Conservation (phyloP, 768 basidiomycete species). For the Suillus bovinus region DNA sequence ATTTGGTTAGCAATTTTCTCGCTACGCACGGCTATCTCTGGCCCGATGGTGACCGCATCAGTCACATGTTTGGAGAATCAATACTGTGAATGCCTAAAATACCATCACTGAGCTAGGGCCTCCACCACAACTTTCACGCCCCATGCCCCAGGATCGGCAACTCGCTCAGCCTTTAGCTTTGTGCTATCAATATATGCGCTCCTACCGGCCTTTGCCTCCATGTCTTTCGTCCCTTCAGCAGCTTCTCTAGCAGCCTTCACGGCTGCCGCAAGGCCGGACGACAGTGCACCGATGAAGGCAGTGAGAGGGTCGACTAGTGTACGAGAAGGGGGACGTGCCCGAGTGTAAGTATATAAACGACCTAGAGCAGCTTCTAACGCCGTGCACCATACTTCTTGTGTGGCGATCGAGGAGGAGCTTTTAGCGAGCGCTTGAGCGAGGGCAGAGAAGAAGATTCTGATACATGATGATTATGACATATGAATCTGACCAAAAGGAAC, state of each 20-base stretch:
- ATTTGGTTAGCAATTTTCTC: too few species aligned
- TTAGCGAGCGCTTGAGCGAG: conserved; percentile 71
- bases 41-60: too few species aligned
- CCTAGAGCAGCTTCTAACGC: conserved; percentile 59
- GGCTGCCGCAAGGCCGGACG: conserved; percentile 47
- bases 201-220: conserved; percentile 84
- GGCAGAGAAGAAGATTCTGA: conserved; percentile 88
- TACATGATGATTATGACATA: not conserved
- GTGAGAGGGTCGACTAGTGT: conserved; percentile 94
- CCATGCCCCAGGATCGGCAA: conserved; percentile 92
- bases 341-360: conserved; percentile 80
- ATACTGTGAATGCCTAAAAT: too few species aligned
- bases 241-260: conserved; percentile 62
- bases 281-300: conserved; percentile 57
- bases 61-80: too few species aligned
- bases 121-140: conserved; percentile 78
- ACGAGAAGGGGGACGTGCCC: conserved; percentile 88
- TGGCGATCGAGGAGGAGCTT: conserved; percentile 29
- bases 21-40: too few species aligned
- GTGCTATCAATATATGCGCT: conserved; percentile 84
- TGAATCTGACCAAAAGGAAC: not conserved
- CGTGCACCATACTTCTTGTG: conserved; percentile 55
- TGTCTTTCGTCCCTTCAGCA: conserved; percentile 70
- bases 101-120: conserved; percentile 35
- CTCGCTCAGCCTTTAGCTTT: conserved; percentile 56